These are phyloP conservation scores for Anthracocystis walkeri DNA, from an alignment of 1,284 basidiomycete genomes.

Conservation along the genomic window DNA sequence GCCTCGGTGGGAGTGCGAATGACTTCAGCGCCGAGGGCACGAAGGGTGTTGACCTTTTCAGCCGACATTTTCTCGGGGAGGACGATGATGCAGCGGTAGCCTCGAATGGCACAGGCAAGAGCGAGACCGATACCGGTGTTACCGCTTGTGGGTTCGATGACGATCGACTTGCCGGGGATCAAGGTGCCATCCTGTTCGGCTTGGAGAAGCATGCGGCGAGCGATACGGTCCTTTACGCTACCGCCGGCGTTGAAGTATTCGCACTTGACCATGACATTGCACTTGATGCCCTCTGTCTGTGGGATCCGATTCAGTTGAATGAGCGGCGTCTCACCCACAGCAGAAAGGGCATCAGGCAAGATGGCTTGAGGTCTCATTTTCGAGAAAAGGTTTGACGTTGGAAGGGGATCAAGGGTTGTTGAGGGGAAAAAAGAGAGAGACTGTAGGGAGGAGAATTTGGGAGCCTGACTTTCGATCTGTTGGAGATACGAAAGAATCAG, in stretches of 20 bases:
- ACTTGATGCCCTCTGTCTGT: constrained; percentile 80
- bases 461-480: constrained; percentile 54
- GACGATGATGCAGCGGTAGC: constrained; percentile 84
- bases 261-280: constrained; percentile 91
- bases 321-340: constrained; percentile 90
- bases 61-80: constrained; percentile 93
- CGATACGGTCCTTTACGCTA: constrained; percentile 92
- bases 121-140: constrained; percentile 81
- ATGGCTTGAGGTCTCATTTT: constrained; percentile 50
- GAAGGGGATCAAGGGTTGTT: constrained; percentile 1
- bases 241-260: constrained; percentile 93
- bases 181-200: constrained; percentile 89
- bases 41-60: constrained; percentile 92
- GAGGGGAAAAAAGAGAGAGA: constrained; percentile 8
- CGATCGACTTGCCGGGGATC: constrained; percentile 86
- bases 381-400: background rate
- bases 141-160: constrained; percentile 88
- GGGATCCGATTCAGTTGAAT: constrained; percentile 86
- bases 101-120: constrained; percentile 90
- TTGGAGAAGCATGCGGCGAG: constrained; percentile 86
- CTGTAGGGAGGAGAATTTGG: constrained; percentile 1
- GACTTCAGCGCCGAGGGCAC: constrained; percentile 91
- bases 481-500: constrained; percentile 55
- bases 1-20: constrained; percentile 93
- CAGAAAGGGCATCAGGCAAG: constrained; percentile 76